Conservation (phyloP, 1,284 basidiomycete genomes). For the Prillingera fragicola region DNA sequence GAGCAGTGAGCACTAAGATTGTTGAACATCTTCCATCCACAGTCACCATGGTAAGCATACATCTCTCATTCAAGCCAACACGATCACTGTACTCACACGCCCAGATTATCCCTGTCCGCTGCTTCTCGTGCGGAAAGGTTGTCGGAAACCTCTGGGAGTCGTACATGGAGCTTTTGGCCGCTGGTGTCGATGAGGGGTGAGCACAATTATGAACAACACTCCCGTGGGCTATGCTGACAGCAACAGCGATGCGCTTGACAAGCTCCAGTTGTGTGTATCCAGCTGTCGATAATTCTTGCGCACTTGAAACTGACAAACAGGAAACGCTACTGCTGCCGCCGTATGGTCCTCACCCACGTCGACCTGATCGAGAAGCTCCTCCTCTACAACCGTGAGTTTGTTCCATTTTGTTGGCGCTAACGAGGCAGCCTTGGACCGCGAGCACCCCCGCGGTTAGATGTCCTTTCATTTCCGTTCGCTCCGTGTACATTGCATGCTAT, state of each 20-base stretch:
- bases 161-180: conserved; percentile 71
- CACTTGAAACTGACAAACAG: no score
- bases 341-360: conserved; percentile 91
- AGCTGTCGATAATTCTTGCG: neutral
- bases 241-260: conserved; percentile 82
- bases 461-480: neutral
- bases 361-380: conserved; percentile 94
- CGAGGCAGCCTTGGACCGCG: conserved; percentile 17
- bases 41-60: no score
- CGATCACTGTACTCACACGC: neutral
- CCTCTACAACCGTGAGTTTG: conserved; percentile 84
- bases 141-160: conserved; percentile 87
- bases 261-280: conserved; percentile 63
- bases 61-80: no score
- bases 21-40: no score
- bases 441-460: conserved; percentile 15
- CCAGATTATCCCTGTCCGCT: conserved; percentile 50
- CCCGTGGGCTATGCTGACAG: conserved; percentile 4
- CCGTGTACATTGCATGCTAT: conserved; percentile 14
- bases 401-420: neutral
- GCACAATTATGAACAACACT: conserved; percentile 26
- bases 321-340: conserved; percentile 90
- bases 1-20: no score
- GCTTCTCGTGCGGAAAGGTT: conserved; percentile 87
- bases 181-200: conserved; percentile 78